phyloP scores from a whole-genome alignment of 2,329 filamentous ascomycete genomes.

The Penicillium vulpinum region DNA sequence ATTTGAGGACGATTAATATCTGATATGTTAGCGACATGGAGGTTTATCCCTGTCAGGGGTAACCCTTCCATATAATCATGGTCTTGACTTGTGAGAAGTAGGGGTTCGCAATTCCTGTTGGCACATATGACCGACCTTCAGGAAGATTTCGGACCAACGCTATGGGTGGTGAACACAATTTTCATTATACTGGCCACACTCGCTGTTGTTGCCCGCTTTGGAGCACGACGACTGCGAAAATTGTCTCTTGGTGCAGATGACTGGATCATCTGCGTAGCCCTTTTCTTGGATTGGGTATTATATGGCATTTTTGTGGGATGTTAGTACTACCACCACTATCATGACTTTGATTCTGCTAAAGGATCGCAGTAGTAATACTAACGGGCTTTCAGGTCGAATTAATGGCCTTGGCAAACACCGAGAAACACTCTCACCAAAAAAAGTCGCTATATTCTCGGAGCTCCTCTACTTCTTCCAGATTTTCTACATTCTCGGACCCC shows the following conservation, averaged over 20 bases:
- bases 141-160: not conserved
- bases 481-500: not conserved
- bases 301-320: slow-evolving; percentile 3
- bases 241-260: slow-evolving; percentile 2
- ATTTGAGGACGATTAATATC: too few relatives aligned
- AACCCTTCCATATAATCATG: not conserved
- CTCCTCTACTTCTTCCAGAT: slow-evolving; percentile 11
- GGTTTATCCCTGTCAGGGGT: too few relatives aligned
- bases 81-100: not conserved
- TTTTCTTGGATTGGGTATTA: not conserved
- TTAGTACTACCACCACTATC: not conserved
- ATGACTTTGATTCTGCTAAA: not conserved
- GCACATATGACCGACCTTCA: not conserved
- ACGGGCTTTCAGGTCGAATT: not conserved
- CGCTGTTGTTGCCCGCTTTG: not conserved
- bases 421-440: not conserved
- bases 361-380: not conserved
- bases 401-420: slow-evolving; percentile 3
- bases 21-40: not conserved
- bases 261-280: slow-evolving; percentile 4
- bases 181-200: not conserved
- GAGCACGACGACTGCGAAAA: not conserved
- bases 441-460: not conserved
- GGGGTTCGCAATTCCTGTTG: not conserved
- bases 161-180: not conserved